Conservation (phyloP, 176 grass and related monocot species). For the Cymbopogon citratus region DNA sequence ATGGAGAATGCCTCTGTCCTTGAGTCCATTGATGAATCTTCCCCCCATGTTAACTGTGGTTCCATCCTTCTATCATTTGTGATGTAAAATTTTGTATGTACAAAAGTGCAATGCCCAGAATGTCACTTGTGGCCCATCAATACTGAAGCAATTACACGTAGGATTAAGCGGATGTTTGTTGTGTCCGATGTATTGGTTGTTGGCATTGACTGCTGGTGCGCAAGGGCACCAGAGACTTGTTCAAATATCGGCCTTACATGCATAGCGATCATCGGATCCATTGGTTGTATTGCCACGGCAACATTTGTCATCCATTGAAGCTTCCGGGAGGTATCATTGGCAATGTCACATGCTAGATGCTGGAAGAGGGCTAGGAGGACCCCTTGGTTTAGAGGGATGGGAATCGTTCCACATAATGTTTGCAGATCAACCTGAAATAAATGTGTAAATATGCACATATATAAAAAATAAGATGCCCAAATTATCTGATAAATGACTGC, state of each 20-base stretch:
- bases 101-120: neutral
- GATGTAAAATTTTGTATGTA: conserved; percentile 51
- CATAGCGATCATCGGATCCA: conserved; percentile 52
- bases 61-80: too few species aligned
- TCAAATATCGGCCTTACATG: conserved; percentile 89
- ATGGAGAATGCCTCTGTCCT: too few species aligned
- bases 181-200: conserved; percentile 36
- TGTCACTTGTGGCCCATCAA: conserved; percentile 70
- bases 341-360: conserved; percentile 78
- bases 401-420: conserved; percentile 51
- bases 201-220: conserved; percentile 49
- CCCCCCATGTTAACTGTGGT: too few species aligned
- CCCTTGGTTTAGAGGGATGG: conserved; percentile 71
- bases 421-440: conserved; percentile 78
- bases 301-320: conserved; percentile 78
- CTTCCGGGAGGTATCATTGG: conserved; percentile 59
- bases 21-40: too few species aligned
- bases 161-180: conserved; percentile 49
- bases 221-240: conserved; percentile 59
- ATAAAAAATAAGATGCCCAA: neutral
- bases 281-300: conserved; percentile 61
- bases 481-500: neutral
- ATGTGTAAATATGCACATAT: too few species aligned
- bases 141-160: conserved; percentile 84
- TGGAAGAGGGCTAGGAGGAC: conserved; percentile 90